Base-by-base conservation (phyloP, 2,329 filamentous ascomycete species). In the Dothidotthia symphoricarpi region DNA sequence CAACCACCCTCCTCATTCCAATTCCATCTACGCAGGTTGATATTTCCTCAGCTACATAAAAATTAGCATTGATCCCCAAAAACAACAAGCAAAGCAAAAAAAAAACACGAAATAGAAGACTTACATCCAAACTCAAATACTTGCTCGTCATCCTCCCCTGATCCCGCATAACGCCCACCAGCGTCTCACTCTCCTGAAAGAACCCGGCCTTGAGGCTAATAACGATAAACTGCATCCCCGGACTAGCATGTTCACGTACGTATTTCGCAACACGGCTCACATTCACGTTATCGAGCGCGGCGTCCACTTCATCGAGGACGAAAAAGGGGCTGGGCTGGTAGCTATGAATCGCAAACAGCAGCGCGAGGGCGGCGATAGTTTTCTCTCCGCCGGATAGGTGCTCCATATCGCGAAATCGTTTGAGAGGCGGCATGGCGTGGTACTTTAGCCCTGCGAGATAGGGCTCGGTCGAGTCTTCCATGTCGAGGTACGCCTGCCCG, bases 331-430 rank as follows among this genome's bases (percentile, higher is more conserved):
- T 88, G 0, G 93, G 91, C 64, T 96, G 90, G 72, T 91, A 98
- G 43, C 85, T 90, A 73, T 98, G 93, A 39, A 98, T 90, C 15
- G 93, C 93, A 64, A 98, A 98, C 4, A 98, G 78, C 27, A 98
- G 76, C n/a, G 93, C 93, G 26, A 98, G 75, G 11, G 93, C 93
- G 2, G 93, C 93, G 84, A 98, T 98, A 0, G 93, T 98, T 76
- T 98, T 98, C 71, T 98, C 93, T 39, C 93, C 93, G 57, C 93
- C 93, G 1, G 88, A 95, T 8, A 98, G 75, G 64, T 96, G 93
- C 68, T 98, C 93, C 93, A 98, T 98, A 67, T 98, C 94, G 56
- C 93, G 81, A 79, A 98, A 98, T 30, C 93, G 88, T 73, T 98
- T 98, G 47, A 96, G 81, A 1, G 93, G 93, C 14, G 93, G 93